These are phyloP conservation scores for Cyathus striatus DNA, from an alignment of 768 basidiomycete species.

Conservation along the genomic window DNA sequence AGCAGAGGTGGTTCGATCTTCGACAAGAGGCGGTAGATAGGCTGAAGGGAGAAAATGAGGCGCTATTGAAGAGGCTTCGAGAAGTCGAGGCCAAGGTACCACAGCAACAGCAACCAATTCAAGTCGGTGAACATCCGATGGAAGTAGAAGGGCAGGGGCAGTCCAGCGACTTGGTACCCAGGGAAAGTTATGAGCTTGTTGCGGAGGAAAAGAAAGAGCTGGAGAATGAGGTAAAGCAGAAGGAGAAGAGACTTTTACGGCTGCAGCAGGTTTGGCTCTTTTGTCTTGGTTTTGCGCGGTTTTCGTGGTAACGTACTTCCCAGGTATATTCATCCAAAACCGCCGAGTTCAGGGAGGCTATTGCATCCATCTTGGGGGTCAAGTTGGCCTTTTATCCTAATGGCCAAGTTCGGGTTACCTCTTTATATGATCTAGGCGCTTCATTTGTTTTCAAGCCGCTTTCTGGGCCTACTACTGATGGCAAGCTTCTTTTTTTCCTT, in stretches of 20 bases:
- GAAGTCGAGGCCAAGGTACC: conserved; percentile 46
- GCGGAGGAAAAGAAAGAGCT: conserved; percentile 66
- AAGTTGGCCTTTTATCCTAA: conserved; percentile 90
- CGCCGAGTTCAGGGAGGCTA: conserved; percentile 87
- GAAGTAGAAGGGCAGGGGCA: neutral
- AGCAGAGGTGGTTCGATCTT: conserved; percentile 74
- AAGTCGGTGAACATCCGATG: conserved; percentile 23
- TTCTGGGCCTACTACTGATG: conserved; percentile 17
- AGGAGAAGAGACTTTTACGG: conserved; percentile 75
- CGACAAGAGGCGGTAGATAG: conserved; percentile 72
- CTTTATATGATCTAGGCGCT: conserved; percentile 82
- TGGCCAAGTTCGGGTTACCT: conserved; percentile 85
- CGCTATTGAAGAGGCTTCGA: conserved; percentile 61
- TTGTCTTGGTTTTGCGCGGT: neutral
- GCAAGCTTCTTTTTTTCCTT: too few species aligned
- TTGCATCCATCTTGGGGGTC: conserved; percentile 85
- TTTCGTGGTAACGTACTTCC: conserved; percentile 1
- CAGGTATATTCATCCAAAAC: conserved; percentile 83
- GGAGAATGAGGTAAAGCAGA: conserved; percentile 60
- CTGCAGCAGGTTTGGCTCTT: conserved; percentile 63
- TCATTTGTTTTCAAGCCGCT: conserved; percentile 82
- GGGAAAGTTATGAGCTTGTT: conserved; percentile 75
- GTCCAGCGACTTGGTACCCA: too few species aligned
- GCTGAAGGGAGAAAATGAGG: conserved; percentile 79
- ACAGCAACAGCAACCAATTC: neutral